Base-by-base conservation (phyloP, 1,284 basidiomycete species). In the Boletellus dicymbophilus region DNA sequence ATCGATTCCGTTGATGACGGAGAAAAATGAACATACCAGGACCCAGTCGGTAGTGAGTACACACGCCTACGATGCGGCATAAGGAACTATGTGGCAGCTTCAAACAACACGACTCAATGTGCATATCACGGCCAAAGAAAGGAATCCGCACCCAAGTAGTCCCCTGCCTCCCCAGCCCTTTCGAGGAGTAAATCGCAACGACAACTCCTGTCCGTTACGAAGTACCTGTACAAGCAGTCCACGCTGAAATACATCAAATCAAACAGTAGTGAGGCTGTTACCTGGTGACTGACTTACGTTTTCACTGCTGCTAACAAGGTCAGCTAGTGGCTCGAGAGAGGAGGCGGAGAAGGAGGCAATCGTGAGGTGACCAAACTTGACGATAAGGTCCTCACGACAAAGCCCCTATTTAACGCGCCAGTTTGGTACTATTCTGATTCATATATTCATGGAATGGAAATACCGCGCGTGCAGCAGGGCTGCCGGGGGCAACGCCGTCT, bases 401-500 rank as follows among this genome's bases (percentile, higher is more conserved):
- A 94, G 70, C 20, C 85, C 88, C 92, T 94, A 52, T 28, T 48
- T 9, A 11, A 30, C 15, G 25, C 13, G 23, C 52, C 48, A 31
- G 38, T 3, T 21, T 39, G 10, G 34, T 9, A 27, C n/a, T n/a
- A n/a, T n/a, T n/a, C n/a, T n/a, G n/a, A n/a, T n/a, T n/a, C n/a
- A n/a, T n/a, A n/a, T n/a, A n/a, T n/a, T n/a, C n/a, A n/a, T n/a
- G 37, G 11, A 8, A 22, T 20, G 33, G 23, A 74, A 87, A 58
- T 66, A 94, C 93, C 36, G 91, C 86, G 58, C 84, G 75, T 12
- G 82, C 80, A 21, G 92, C 91, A 9, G 90, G 93, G 69, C 90
- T 91, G 6, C 73, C 76, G 0, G 85, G 84, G 1, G 88, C 84
- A 16, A 95, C 86, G 6, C 77, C 81, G 58, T 93, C 84, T 9